phyloP scores from a whole-genome alignment of 2,329 filamentous ascomycete species.

The Aspergillus sp. region DNA sequence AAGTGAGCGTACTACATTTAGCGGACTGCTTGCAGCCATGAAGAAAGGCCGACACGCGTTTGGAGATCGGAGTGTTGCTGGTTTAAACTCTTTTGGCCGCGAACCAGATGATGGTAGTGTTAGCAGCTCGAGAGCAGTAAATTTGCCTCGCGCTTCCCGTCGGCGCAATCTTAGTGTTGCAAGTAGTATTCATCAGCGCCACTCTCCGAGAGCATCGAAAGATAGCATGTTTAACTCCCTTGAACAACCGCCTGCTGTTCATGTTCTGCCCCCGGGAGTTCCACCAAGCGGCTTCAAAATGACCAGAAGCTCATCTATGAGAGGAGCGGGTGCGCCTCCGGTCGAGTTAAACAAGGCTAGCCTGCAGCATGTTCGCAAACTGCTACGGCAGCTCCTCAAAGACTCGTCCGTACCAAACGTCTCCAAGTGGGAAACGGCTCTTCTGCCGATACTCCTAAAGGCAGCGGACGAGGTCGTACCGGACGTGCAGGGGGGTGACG shows the following conservation, averaged over 20 bases:
- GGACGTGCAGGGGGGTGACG: constrained; percentile 84
- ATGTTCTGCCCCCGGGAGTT: constrained; percentile 42
- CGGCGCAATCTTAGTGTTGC: constrained; percentile 82
- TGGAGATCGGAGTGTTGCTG: constrained; percentile 74
- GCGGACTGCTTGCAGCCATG: constrained; percentile 69
- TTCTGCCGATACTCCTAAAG: constrained; percentile 85
- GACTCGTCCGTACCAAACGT: constrained; percentile 74
- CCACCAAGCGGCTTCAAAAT: constrained; percentile 51
- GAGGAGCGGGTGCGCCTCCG: constrained; percentile 70
- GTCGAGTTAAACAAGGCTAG: constrained; percentile 86
- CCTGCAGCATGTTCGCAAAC: constrained; percentile 79
- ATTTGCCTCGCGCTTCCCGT: constrained; percentile 65
- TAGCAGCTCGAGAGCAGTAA: constrained; percentile 58
- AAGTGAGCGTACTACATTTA: constrained; percentile 71
- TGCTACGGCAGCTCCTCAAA: constrained; percentile 79
- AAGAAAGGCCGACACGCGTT: constrained; percentile 73
- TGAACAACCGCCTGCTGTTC: constrained; percentile 40
- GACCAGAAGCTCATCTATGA: constrained; percentile 81
- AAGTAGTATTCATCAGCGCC: constrained; percentile 69
- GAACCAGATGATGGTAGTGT: constrained; percentile 68
- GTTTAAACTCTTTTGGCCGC: constrained; percentile 68
- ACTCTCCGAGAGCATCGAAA: constrained; percentile 70
- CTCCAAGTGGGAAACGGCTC: constrained; percentile 81
- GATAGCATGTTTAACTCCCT: constrained; percentile 49
- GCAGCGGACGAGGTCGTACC: constrained; percentile 95